Conservation (phyloP, 2,329 filamentous ascomycete genomes). For the Polychaeton citri region DNA sequence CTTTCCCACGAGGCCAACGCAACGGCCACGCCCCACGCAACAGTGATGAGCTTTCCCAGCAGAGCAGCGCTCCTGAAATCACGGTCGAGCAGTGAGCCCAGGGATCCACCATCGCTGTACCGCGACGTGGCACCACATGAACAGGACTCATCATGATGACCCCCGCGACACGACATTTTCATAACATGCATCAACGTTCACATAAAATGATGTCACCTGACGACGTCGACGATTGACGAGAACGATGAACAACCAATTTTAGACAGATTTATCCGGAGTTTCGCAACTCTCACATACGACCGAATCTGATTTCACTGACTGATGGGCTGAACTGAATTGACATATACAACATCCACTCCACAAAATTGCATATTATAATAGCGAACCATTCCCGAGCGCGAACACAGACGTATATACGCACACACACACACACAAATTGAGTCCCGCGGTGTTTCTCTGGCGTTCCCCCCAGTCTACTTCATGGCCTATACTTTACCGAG, state of each 20-base stretch:
- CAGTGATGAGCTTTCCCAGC: constrained; percentile 50
- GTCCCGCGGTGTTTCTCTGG: too few relatives aligned
- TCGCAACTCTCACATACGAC: constrained; percentile 5
- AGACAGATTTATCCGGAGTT: constrained; percentile 3
- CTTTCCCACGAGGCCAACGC: constrained; percentile 41
- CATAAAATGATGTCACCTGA: constrained; percentile 4
- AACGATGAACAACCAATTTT: constrained; percentile 1
- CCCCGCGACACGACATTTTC: neutral
- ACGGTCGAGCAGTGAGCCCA: constrained; percentile 48
- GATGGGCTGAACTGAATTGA: neutral
- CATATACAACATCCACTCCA: neutral
- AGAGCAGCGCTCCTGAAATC: constrained; percentile 45
- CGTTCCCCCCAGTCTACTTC: too few relatives aligned
- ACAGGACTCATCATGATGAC: constrained; percentile 3
- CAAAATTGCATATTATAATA: neutral
- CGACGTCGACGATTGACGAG: constrained; percentile 4
- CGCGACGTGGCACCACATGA: too few relatives aligned
- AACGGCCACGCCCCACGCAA: constrained; percentile 50
- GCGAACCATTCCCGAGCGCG: neutral
- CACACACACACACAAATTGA: too few relatives aligned
- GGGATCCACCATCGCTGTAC: too few relatives aligned
- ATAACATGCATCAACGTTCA: neutral
- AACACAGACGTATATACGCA: too few relatives aligned
- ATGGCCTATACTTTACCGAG: too few relatives aligned
- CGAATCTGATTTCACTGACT: neutral